Conservation (phyloP, 116 monocot species). For the Posidonia oceanica region DNA sequence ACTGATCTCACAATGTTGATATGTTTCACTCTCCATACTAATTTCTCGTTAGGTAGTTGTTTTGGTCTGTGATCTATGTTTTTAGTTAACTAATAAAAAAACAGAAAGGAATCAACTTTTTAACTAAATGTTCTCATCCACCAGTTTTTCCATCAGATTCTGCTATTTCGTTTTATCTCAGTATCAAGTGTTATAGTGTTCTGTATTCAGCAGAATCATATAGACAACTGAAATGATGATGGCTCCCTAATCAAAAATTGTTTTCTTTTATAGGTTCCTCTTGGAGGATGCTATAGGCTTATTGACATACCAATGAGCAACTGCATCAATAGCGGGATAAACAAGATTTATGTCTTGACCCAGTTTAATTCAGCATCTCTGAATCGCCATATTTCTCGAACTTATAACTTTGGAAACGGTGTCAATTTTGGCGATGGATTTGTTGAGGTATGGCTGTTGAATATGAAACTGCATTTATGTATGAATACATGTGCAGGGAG, state of each 20-base stretch:
- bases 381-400: conserved; percentile 53
- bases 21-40: not conserved
- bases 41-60: no score
- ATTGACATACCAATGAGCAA: conserved; percentile 85
- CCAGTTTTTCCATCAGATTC: no score
- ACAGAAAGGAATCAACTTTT: no score
- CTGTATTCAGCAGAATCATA: no score
- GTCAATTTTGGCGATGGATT: conserved; percentile 64
- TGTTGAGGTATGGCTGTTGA: conserved; percentile 43
- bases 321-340: conserved; percentile 71
- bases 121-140: no score
- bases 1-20: not conserved
- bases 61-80: no score
- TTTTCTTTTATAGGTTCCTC: conserved; percentile 34
- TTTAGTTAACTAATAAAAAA: no score
- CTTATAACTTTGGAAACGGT: conserved; percentile 64
- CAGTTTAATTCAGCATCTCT: conserved; percentile 74
- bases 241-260: not conserved
- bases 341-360: conserved; percentile 65
- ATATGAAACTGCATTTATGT: not conserved
- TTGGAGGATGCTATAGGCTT: conserved; percentile 70
- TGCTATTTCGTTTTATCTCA: no score
- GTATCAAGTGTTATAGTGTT: no score
- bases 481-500: no score
- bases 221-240: not conserved